A percentile compares a stretch with the other conserved stretches of the same genome.
These are phyloP conservation scores for Schizochytrium sp. DNA, from an alignment of 108 stramenopile species.

Conservation along the genomic window DNA sequence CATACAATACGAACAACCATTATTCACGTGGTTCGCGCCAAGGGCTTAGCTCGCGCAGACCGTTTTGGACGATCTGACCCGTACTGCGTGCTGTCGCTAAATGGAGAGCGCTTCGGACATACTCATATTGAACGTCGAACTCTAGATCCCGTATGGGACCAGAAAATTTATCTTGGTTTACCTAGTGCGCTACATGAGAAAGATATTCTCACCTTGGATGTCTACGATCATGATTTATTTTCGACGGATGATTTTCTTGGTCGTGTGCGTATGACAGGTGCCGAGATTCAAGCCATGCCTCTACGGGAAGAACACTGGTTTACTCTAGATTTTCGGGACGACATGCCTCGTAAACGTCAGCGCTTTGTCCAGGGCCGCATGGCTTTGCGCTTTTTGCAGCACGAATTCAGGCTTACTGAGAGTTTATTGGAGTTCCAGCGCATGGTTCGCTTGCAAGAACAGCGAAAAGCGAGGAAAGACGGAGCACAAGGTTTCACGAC, in stretches of 20 bases:
- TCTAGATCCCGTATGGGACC: conserved; percentile 43
- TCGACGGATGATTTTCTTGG: conserved; percentile 50
- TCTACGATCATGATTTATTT: conserved; percentile 42
- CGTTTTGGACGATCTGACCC: conserved; percentile 33
- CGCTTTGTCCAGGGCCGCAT: conserved; percentile 6
- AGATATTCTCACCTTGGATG: conserved; percentile 34
- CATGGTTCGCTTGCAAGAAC: not conserved
- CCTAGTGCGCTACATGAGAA: not conserved
- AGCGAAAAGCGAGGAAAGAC: not conserved
- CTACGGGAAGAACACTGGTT: conserved; percentile 31
- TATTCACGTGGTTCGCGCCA: conserved; percentile 4
- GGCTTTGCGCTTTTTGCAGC: conserved; percentile 1
- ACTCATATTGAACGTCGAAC: conserved; percentile 41
- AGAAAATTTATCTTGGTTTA: conserved; percentile 15
- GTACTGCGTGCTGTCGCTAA: conserved; percentile 26
- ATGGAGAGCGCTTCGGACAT: conserved; percentile 43
- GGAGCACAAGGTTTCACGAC: not conserved
- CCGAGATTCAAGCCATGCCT: not conserved
- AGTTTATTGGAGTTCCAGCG: conserved; percentile 30
- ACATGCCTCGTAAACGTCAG: not conserved
- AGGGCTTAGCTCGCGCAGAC: conserved; percentile 15
- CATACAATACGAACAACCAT: conserved; percentile 8
- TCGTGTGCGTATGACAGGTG: not conserved
- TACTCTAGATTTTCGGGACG: not conserved
- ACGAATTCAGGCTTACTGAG: conserved; percentile 52